These are phyloP conservation scores for Pleurotus djamor DNA, from an alignment of 768 basidiomycete genomes.

Conservation along the genomic window DNA sequence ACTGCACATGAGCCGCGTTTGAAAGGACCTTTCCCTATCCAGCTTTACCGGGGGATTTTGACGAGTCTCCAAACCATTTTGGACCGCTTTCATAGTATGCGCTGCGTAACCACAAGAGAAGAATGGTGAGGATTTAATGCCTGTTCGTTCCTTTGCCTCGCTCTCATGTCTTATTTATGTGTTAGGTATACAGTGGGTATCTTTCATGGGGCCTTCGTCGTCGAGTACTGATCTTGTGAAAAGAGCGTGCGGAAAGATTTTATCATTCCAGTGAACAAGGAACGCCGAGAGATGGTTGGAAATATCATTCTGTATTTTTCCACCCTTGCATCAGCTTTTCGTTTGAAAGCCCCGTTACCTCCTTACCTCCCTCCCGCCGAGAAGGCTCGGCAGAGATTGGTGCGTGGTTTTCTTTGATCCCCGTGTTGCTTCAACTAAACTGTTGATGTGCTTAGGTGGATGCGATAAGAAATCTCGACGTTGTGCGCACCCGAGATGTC, in stretches of 20 bases:
- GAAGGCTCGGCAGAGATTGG: slow-evolving; percentile 75
- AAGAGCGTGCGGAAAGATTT: slow-evolving; percentile 85
- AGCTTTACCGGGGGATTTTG: slow-evolving; percentile 80
- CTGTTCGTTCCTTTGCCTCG: slow-evolving; percentile 14
- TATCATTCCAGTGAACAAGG: slow-evolving; percentile 85
- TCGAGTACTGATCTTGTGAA: background rate
- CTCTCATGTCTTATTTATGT: slow-evolving; percentile 9
- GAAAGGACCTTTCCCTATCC: slow-evolving; percentile 92
- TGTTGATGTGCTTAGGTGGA: slow-evolving; percentile 50
- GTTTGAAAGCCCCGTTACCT: slow-evolving; percentile 87
- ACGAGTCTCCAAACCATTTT: slow-evolving; percentile 83
- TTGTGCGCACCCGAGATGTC: slow-evolving; percentile 82
- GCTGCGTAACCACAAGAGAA: slow-evolving; percentile 93
- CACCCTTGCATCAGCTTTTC: slow-evolving; percentile 73
- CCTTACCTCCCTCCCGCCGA: slow-evolving; percentile 96
- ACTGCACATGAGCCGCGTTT: slow-evolving; percentile 92
- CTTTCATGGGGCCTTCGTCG: background rate
- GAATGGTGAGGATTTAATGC: slow-evolving; percentile 61
- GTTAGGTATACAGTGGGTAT: slow-evolving; percentile 68
- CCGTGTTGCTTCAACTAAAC: background rate
- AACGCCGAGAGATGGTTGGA: slow-evolving; percentile 92
- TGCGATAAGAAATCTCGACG: slow-evolving; percentile 80
- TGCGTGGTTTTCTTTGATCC: slow-evolving; percentile 24
- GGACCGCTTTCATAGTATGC: slow-evolving; percentile 91
- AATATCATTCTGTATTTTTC: slow-evolving; percentile 92